A percentile compares a stretch with the other conserved stretches of the same genome.
These are phyloP conservation scores for Pseudocercospora crystallina DNA, from an alignment of 2,329 filamentous ascomycete species.

Conservation along the genomic window DNA sequence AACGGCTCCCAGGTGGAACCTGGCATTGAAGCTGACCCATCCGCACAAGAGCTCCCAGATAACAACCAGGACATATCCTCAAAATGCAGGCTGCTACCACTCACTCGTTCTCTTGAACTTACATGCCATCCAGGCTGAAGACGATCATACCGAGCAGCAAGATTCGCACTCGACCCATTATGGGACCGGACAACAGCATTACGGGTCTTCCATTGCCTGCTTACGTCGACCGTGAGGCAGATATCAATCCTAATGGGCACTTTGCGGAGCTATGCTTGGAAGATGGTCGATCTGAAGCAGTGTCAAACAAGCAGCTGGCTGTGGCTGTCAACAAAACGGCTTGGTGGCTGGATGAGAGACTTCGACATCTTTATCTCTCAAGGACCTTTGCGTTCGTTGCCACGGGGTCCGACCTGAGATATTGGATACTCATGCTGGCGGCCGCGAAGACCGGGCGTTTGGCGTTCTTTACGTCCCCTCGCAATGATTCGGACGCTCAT, in stretches of 20 bases:
- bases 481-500: conserved; percentile 14
- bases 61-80: too few species aligned
- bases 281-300: background rate
- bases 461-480: conserved; percentile 20
- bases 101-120: background rate
- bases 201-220: conserved; percentile 8
- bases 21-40: too few species aligned
- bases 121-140: conserved; percentile 6
- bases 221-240: conserved; percentile 10
- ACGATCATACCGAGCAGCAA: conserved; percentile 6
- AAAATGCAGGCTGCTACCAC: too few species aligned
- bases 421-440: conserved; percentile 16
- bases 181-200: conserved; percentile 5
- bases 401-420: conserved; percentile 13
- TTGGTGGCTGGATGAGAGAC: conserved; percentile 19
- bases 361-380: conserved; percentile 8
- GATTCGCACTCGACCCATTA: background rate
- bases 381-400: conserved; percentile 10
- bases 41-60: too few species aligned
- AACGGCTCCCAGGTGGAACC: too few species aligned
- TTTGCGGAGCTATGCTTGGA: conserved; percentile 5
- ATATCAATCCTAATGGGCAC: conserved; percentile 2
- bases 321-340: conserved; percentile 16
- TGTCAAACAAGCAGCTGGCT: conserved; percentile 11
- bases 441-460: conserved; percentile 16